phyloP scores from a whole-genome alignment of 495 filamentous ascomycete genomes.

The Aspergillus wentii region DNA sequence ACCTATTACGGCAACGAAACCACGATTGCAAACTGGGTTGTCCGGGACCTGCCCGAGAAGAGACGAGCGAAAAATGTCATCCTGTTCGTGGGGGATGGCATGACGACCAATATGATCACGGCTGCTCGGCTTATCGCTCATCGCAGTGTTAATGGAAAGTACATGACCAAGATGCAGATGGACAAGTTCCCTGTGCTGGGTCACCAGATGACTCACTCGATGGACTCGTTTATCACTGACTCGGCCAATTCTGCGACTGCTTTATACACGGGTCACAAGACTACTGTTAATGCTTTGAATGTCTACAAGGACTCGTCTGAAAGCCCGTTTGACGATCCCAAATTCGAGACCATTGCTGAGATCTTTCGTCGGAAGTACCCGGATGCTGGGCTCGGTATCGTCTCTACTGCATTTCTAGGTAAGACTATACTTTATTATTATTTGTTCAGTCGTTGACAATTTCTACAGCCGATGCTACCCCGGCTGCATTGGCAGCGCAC shows the following conservation, averaged over 20 bases:
- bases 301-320: conserved; percentile 67
- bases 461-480: conserved; percentile 74
- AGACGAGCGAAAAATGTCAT: conserved; percentile 75
- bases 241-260: conserved; percentile 72
- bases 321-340: conserved; percentile 66
- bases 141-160: conserved; percentile 69
- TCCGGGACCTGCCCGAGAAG: conserved; percentile 56
- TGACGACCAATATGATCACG: conserved; percentile 75
- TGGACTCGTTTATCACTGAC: conserved; percentile 73
- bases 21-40: conserved; percentile 64
- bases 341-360: conserved; percentile 73
- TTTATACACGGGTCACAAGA: conserved; percentile 71
- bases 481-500: conserved; percentile 62
- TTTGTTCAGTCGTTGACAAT: too few species aligned
- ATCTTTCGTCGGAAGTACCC: conserved; percentile 56
- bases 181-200: conserved; percentile 70
- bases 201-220: conserved; percentile 67
- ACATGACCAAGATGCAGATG: conserved; percentile 60
- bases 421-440: too few species aligned
- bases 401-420: conserved; percentile 64
- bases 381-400: conserved; percentile 49
- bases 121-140: conserved; percentile 71
- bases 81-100: conserved; percentile 73
- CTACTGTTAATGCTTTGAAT: conserved; percentile 65
- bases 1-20: conserved; percentile 60